A percentile compares a stretch with the other conserved stretches of the same genome.
These are phyloP conservation scores for Croton laevigatus DNA, from an alignment of 441 rosid species.

Conservation along the genomic window DNA sequence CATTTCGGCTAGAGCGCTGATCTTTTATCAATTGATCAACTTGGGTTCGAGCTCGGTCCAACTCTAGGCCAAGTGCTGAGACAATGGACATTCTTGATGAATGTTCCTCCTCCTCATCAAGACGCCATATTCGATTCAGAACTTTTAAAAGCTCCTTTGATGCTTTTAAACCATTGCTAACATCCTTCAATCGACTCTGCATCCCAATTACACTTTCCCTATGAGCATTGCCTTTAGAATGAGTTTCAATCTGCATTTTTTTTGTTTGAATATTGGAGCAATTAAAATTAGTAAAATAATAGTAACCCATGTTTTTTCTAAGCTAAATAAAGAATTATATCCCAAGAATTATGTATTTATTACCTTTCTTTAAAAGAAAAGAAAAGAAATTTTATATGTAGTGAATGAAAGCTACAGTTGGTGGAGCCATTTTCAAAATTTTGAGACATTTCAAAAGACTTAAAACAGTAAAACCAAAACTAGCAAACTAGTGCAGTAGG, in stretches of 20 bases:
- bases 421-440: conserved; percentile 12
- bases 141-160: conserved; percentile 83
- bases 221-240: conserved; percentile 29
- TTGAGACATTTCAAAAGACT: conserved; percentile 5
- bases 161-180: conserved; percentile 51
- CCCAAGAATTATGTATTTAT: background rate
- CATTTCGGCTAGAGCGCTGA: conserved; percentile 30
- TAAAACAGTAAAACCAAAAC: background rate
- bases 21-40: conserved; percentile 55
- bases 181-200: conserved; percentile 52
- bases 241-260: conserved; percentile 47
- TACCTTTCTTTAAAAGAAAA: background rate
- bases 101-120: conserved; percentile 57
- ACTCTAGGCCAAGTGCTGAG: conserved; percentile 58
- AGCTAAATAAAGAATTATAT: too few relatives aligned
- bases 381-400: background rate
- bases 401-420: conserved; percentile 18
- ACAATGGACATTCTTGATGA: conserved; percentile 48
- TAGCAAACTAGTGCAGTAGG: background rate
- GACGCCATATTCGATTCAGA: conserved; percentile 51
- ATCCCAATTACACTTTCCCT: conserved; percentile 28
- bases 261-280: background rate
- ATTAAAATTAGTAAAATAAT: background rate
- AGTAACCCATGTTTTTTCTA: background rate
- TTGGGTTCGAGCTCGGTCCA: conserved; percentile 52